phyloP scores from a whole-genome alignment of 345 rosid species.

The Eucalyptus shirleyi region DNA sequence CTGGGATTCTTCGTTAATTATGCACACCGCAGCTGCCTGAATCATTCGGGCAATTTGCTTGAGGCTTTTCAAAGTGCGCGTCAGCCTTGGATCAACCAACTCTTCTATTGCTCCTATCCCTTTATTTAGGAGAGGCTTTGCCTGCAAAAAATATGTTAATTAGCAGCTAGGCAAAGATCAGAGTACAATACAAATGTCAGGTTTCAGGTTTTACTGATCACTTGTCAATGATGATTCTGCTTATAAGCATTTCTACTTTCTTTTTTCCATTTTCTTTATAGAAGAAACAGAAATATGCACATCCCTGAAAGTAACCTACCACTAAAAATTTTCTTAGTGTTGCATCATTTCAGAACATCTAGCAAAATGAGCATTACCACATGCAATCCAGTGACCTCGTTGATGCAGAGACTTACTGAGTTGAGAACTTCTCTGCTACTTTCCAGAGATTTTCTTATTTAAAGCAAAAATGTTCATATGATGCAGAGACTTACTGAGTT shows the following conservation, averaged over 20 bases:
- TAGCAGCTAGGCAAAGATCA: background rate
- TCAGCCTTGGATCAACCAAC: conserved; percentile 54
- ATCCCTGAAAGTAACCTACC: background rate
- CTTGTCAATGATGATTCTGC: background rate
- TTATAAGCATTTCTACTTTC: background rate
- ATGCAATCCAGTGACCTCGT: background rate
- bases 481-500: background rate
- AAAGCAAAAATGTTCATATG: background rate
- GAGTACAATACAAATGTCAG: background rate
- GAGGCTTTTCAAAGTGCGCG: conserved; percentile 17
- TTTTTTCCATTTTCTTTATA: background rate
- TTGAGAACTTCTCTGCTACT: background rate
- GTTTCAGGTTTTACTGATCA: background rate
- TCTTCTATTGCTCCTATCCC: conserved; percentile 56
- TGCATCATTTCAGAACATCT: background rate
- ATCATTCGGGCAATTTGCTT: conserved; percentile 44
- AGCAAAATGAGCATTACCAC: background rate
- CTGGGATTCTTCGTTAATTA: conserved; percentile 55
- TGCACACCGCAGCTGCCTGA: conserved; percentile 67
- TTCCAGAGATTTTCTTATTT: background rate
- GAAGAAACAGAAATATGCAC: background rate
- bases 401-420: too few relatives aligned
- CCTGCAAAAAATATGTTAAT: conserved; percentile 7
- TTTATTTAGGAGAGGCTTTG: conserved; percentile 59
- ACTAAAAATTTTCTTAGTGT: background rate